Evolutionary conservation across 2,329 filamentous ascomycete genomes (phyloP).

Genomic region (Phialophora macrospora): DNA sequence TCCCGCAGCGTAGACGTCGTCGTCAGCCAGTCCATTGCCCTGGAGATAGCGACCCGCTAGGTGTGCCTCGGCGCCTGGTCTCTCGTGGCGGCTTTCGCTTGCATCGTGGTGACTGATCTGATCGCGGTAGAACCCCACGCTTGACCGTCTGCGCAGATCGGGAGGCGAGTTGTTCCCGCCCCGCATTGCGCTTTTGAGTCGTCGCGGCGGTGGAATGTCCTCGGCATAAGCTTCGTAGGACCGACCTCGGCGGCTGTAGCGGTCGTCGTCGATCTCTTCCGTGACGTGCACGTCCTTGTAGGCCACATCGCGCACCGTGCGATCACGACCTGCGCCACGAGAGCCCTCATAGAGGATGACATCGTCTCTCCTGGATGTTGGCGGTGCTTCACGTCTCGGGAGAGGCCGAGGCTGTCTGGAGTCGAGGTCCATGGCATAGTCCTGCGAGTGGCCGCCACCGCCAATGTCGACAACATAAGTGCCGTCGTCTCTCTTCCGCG

Average conservation of each 20-base stretch:
- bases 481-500: slow-evolving; percentile 31
- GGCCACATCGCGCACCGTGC: slow-evolving; percentile 13
- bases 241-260: slow-evolving; percentile 23
- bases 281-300: slow-evolving; percentile 34
- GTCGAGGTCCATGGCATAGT: slow-evolving; percentile 21
- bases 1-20: slow-evolving; percentile 16
- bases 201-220: slow-evolving; percentile 19
- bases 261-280: slow-evolving; percentile 33
- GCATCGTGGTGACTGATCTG: slow-evolving; percentile 35
- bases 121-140: slow-evolving; percentile 33
- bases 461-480: slow-evolving; percentile 31
- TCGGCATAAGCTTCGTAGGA: slow-evolving; percentile 18
- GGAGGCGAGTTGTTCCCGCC: slow-evolving; percentile 30
- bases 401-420: slow-evolving; percentile 12
- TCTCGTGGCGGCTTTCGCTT: slow-evolving; percentile 34
- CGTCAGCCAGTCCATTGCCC: slow-evolving; percentile 19
- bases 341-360: slow-evolving; percentile 22
- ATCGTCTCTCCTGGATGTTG: slow-evolving; percentile 16
- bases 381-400: slow-evolving; percentile 16
- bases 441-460: slow-evolving; percentile 11
- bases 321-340: slow-evolving; percentile 17
- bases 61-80: slow-evolving; percentile 36
- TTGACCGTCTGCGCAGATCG: slow-evolving; percentile 21
- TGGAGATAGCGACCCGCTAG: slow-evolving; percentile 33
- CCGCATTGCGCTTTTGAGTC: slow-evolving; percentile 27